A percentile compares a stretch with the other conserved stretches of the same genome.
Conservation (phyloP, 1,284 basidiomycete genomes). For the Singerocomus rubriflavus region DNA sequence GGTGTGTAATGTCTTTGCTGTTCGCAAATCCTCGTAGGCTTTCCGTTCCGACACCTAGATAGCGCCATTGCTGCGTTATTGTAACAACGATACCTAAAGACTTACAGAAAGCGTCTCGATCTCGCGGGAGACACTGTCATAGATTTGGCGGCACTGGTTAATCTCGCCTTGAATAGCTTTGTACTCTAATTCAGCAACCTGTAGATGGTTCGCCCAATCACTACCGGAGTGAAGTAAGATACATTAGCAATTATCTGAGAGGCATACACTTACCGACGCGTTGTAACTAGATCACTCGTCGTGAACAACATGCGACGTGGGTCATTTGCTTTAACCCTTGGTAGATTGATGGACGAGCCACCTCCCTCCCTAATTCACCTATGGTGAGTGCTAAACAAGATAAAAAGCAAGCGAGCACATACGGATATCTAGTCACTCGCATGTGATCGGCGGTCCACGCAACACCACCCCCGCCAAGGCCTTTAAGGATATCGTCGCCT, state of each 20-base stretch:
- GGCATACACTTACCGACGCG: slow-evolving; percentile 32
- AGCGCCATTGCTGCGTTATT: background rate
- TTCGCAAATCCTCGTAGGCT: slow-evolving; percentile 28
- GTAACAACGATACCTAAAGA: background rate
- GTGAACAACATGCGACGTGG: slow-evolving; percentile 51
- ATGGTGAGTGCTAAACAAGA: slow-evolving; percentile 6
- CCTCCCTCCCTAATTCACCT: slow-evolving; percentile 55
- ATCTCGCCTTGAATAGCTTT: slow-evolving; percentile 20
- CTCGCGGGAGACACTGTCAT: slow-evolving; percentile 16
- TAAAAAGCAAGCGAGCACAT: slow-evolving; percentile 27
- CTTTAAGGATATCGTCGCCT: slow-evolving; percentile 53
- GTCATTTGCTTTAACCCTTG: slow-evolving; percentile 39
- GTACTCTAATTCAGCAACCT: slow-evolving; percentile 27
- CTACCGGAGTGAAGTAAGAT: slow-evolving; percentile 12
- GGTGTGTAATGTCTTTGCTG: slow-evolving; percentile 34
- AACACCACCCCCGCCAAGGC: slow-evolving; percentile 45
- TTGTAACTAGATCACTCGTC: slow-evolving; percentile 31
- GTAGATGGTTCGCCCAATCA: slow-evolving; percentile 29
- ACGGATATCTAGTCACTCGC: slow-evolving; percentile 61
- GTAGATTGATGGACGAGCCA: slow-evolving; percentile 43
- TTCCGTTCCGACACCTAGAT: slow-evolving; percentile 28
- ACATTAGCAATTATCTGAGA: background rate
- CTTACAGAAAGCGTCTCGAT: slow-evolving; percentile 24
- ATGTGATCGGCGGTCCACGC: slow-evolving; percentile 63
- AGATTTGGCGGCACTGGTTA: slow-evolving; percentile 20